Evolutionary conservation across 306 rosid genomes (phyloP), one percentile per base, ranked within the genome.

Genomic region (Oemleria cerasiformis): DNA sequence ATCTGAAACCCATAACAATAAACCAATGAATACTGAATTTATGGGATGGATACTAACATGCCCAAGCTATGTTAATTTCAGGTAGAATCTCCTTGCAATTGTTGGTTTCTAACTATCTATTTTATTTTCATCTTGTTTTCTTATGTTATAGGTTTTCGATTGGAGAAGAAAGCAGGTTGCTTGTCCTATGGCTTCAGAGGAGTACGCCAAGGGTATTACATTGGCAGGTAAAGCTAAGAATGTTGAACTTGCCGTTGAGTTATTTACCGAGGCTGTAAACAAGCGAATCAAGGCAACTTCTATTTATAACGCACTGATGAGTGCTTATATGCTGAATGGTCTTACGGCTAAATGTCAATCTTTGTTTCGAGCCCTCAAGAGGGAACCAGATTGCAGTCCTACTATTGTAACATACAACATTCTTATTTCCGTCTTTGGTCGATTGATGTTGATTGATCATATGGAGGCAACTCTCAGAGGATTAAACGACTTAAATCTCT

Each of bases 141-240:
- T 71, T 67, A 82, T 92, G 96, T 87, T 59, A 54, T 90, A 93
- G 97, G 96, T 93, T 59, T 70, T 93, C 58, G 48, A 80, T 63
- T 93, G 97, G 96, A 84, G 88, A 75, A 85, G 90, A 66, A 72
- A 67, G 19, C 69, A 39, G 41, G 83, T 34, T 6, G 72, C 34
- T 41, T 40, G 2, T 65, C 84, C 86, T 9, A 76, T 87, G 81
- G 51, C 73, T 50, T 11, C 72, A 1, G 65, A 30, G 57, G 97
- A 90, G 83, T 93, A 88, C 73, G 66, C 86, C 63, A 87, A 83
- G 82, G 90, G 88, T 62, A 90, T 88, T 70, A 72, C 63, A 71
- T 58, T 72, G 68, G 96, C 97, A 1, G 93, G 96, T 73, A 78
- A 82, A 84, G 61, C 54, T 45, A 81, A 63, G 76, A 72, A 93